Percentiles rank a stretch among this genome's conserved stretches.
Conservation (phyloP, 2,329 filamentous ascomycete species). For the Botrytis deweyae region DNA sequence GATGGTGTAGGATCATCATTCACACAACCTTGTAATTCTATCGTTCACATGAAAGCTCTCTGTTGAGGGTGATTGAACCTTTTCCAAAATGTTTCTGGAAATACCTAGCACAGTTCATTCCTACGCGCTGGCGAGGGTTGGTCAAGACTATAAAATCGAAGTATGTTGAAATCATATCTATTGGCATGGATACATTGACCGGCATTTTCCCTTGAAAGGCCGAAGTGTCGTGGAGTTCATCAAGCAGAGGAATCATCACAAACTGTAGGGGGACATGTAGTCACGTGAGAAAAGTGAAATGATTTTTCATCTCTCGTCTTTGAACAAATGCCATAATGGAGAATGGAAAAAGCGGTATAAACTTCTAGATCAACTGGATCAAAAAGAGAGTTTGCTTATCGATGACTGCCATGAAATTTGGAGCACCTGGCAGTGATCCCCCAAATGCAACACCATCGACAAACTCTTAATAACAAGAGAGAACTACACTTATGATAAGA, state of each 20-base stretch:
- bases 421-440: too few relatives aligned
- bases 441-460: background rate
- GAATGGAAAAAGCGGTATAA: too few relatives aligned
- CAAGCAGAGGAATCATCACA: background rate
- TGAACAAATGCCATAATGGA: background rate
- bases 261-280: background rate
- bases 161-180: too few relatives aligned
- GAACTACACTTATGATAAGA: background rate
- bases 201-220: too few relatives aligned
- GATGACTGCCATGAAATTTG: too few relatives aligned
- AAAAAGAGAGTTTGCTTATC: too few relatives aligned
- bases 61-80: background rate
- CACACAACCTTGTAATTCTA: too few relatives aligned
- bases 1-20: background rate
- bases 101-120: too few relatives aligned
- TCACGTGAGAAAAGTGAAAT: background rate
- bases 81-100: background rate
- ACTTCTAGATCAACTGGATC: too few relatives aligned
- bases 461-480: background rate
- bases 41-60: background rate
- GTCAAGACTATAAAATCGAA: rapidly evolving
- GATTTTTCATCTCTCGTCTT: background rate
- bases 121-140: too few relatives aligned
- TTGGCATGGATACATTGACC: background rate
- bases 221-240: background rate